Evolutionary conservation across 2,329 filamentous ascomycete genomes (phyloP).

Genomic region (Leptographium radiaticola): DNA sequence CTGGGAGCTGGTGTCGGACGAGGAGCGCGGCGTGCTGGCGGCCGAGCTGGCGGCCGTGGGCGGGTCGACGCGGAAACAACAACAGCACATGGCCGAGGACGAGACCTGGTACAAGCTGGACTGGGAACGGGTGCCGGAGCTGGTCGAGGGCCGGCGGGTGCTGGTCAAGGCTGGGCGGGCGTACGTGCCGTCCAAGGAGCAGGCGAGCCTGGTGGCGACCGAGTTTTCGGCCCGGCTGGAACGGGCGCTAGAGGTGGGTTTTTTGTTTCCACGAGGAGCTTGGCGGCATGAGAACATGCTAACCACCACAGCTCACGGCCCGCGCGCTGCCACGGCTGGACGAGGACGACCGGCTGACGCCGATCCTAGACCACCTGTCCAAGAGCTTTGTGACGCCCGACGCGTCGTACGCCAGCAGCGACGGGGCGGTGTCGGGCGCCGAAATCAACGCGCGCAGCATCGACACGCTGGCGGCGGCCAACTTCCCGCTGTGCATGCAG

Average conservation of each 20-base stretch:
- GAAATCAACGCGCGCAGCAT: conserved; percentile 69
- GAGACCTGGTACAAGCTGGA: conserved; percentile 94
- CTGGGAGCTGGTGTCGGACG: conserved; percentile 70
- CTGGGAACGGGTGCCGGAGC: conserved; percentile 83
- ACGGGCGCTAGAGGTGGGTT: conserved; percentile 70
- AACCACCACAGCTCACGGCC: conserved; percentile 55
- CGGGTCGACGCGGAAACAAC: conserved; percentile 23
- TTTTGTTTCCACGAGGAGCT: too few relatives aligned
- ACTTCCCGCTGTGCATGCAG: conserved; percentile 91
- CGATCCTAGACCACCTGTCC: conserved; percentile 63
- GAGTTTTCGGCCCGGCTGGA: conserved; percentile 76
- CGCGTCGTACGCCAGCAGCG: conserved; percentile 54
- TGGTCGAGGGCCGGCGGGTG: conserved; percentile 69
- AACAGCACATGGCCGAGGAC: conserved; percentile 45
- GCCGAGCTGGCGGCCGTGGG: conserved; percentile 46
- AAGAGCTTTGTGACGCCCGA: conserved; percentile 93
- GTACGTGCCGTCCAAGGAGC: conserved; percentile 78
- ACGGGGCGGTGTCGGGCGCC: conserved; percentile 53
- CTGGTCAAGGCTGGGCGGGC: conserved; percentile 72
- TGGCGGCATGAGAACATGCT: too few relatives aligned
- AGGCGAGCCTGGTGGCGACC: conserved; percentile 75
- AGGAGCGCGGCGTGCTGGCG: conserved; percentile 56
- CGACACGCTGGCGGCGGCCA: conserved; percentile 62
- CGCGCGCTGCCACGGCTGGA: conserved; percentile 83
- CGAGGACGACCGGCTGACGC: conserved; percentile 80